A percentile compares a stretch with the other conserved stretches of the same genome.
phyloP scores from a whole-genome alignment of 2,329 filamentous ascomycete species.

The Cordyceps militaris region DNA sequence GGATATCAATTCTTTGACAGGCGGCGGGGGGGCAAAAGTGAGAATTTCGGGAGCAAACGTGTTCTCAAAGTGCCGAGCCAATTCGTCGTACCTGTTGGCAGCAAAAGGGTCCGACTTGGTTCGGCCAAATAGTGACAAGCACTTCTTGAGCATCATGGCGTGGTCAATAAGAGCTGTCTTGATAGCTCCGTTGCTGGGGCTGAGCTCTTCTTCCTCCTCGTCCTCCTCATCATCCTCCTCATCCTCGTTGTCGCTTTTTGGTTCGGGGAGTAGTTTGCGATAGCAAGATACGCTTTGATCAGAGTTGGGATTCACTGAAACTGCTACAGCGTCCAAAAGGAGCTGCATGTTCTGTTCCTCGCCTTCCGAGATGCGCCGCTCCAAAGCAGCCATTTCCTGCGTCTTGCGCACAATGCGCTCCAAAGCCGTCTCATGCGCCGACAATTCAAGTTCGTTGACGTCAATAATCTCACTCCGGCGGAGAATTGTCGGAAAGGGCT shows the following conservation, averaged over 20 bases:
- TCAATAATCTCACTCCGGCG: slow-evolving; percentile 77
- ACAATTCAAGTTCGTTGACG: slow-evolving; percentile 58
- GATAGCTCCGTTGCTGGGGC: slow-evolving; percentile 67
- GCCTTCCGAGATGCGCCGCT: slow-evolving; percentile 65
- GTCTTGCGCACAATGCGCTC: slow-evolving; percentile 90
- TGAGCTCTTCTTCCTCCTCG: slow-evolving; percentile 42
- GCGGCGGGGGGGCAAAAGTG: slow-evolving; percentile 49
- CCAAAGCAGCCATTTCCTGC: slow-evolving; percentile 69
- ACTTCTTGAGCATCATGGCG: slow-evolving; percentile 78
- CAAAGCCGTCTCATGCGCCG: slow-evolving; percentile 77
- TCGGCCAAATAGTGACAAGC: slow-evolving; percentile 61
- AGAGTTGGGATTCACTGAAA: slow-evolving; percentile 67
- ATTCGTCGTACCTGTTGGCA: slow-evolving; percentile 38
- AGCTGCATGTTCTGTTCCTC: slow-evolving; percentile 62
- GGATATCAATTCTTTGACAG: slow-evolving; percentile 33
- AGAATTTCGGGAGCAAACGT: slow-evolving; percentile 61
- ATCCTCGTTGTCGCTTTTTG: slow-evolving; percentile 30
- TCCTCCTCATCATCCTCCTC: slow-evolving; percentile 35
- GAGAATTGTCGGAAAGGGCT: slow-evolving; percentile 85
- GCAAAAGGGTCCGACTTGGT: slow-evolving; percentile 31
- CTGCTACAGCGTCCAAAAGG: slow-evolving; percentile 67
- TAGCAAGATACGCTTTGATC: slow-evolving; percentile 76
- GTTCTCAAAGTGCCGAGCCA: slow-evolving; percentile 53
- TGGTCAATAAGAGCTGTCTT: slow-evolving; percentile 84
- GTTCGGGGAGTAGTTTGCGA: slow-evolving; percentile 60